Evolutionary conservation across 768 basidiomycete genomes (phyloP).

Genomic region (Suillus subluteus): DNA sequence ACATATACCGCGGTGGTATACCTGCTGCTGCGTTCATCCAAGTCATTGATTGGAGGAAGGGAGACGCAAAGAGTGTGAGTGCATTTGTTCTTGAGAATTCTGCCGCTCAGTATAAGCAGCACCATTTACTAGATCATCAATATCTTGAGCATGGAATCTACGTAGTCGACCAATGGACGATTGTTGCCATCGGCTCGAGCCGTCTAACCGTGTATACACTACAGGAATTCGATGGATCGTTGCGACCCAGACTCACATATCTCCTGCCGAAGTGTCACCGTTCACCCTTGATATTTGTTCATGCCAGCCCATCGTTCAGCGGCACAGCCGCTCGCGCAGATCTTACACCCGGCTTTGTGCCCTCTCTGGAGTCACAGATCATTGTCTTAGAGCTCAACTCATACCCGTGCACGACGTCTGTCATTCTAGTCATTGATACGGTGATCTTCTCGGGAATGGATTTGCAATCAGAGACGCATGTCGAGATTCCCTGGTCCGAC

Average conservation of each 20-base stretch:
- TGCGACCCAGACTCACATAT: neutral
- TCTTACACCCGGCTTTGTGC: neutral
- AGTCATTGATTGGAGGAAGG: neutral
- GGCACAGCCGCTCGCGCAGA: neutral
- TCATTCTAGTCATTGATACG: neutral
- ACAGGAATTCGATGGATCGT: neutral
- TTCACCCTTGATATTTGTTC: neutral
- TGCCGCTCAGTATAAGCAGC: neutral
- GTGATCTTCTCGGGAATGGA: neutral
- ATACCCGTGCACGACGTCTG: neutral
- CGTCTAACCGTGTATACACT: neutral
- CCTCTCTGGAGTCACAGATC: neutral
- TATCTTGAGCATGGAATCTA: neutral
- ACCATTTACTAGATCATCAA: neutral
- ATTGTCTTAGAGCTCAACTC: neutral
- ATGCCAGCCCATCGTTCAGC: neutral
- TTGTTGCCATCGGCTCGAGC: neutral
- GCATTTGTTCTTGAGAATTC: neutral
- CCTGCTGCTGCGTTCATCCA: neutral
- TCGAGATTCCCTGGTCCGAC: neutral
- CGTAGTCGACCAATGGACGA: neutral
- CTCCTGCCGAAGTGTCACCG: neutral
- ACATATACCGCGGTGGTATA: too few relatives aligned
- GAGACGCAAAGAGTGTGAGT: neutral
- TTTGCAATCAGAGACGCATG: neutral